Evolutionary conservation across 2,329 filamentous ascomycete species (phyloP).

Genomic region (Pseudogymnoascus sp.): DNA sequence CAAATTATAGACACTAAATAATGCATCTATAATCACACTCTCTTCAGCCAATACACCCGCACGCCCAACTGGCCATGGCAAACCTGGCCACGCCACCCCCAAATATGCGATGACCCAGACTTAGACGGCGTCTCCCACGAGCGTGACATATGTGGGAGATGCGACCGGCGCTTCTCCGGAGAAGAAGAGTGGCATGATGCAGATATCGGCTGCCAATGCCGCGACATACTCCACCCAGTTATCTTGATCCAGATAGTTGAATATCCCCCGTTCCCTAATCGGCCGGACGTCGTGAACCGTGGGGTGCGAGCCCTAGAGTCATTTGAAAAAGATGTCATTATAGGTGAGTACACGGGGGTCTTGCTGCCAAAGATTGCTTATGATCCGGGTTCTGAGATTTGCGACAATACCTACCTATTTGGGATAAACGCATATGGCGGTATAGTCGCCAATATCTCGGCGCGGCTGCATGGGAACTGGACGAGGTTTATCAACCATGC

Average conservation of each 20-base stretch:
- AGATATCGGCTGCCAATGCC: neutral
- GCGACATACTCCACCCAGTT: neutral
- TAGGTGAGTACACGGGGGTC: neutral
- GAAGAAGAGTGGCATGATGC: neutral
- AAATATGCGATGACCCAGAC: neutral
- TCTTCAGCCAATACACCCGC: neutral
- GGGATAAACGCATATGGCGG: neutral
- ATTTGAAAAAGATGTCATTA: neutral
- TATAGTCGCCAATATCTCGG: neutral
- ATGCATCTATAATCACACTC: neutral
- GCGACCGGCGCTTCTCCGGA: neutral
- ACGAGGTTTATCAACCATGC: slow-evolving; percentile 6
- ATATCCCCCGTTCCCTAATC: neutral
- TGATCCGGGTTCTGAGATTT: neutral
- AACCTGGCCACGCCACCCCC: neutral
- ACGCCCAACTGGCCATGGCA: neutral
- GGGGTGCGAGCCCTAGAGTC: neutral
- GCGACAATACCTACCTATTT: neutral
- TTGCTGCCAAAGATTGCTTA: neutral
- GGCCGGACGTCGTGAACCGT: neutral
- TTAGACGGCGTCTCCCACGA: neutral
- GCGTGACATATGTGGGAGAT: neutral
- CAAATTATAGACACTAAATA: neutral
- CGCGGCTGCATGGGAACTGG: neutral
- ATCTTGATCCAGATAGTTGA: neutral